Conservation (phyloP, 1,284 basidiomycete genomes). For the Phylloporus gajari region DNA sequence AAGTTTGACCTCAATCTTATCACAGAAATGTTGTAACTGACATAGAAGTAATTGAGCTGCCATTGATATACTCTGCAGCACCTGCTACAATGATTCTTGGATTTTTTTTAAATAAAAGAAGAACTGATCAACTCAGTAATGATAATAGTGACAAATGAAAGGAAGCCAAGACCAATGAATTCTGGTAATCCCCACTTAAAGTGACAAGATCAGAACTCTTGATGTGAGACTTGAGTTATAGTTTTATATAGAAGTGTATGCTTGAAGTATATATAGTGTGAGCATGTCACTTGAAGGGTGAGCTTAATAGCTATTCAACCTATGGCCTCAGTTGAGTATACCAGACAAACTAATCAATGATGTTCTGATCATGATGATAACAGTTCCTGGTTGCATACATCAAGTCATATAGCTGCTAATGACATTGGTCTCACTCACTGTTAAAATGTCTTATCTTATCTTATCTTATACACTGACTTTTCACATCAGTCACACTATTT, state of each 20-base stretch:
- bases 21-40: slow-evolving; percentile 85
- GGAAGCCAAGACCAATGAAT: slow-evolving; percentile 87
- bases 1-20: slow-evolving; percentile 39
- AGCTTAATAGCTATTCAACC: slow-evolving; percentile 72
- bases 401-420: background rate
- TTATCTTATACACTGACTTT: no score
- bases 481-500: no score
- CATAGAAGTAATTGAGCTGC: slow-evolving; percentile 68
- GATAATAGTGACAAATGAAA: slow-evolving; percentile 82
- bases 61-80: slow-evolving; percentile 77
- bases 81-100: slow-evolving; percentile 81
- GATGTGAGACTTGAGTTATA: background rate
- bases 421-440: background rate
- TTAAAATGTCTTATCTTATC: no score
- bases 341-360: slow-evolving; percentile 80
- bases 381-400: slow-evolving; percentile 59
- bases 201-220: background rate
- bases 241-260: slow-evolving; percentile 52
- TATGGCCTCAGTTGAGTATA: slow-evolving; percentile 85
- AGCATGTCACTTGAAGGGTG: slow-evolving; percentile 74
- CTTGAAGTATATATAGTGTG: slow-evolving; percentile 73
- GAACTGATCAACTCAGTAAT: slow-evolving; percentile 82
- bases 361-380: slow-evolving; percentile 81
- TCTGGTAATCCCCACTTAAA: slow-evolving; percentile 81
- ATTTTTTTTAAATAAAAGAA: slow-evolving; percentile 86